These are phyloP conservation scores for Monosporozyma yasuniensis DNA, from an alignment of 805 yeast genomes.

Conservation along the genomic window DNA sequence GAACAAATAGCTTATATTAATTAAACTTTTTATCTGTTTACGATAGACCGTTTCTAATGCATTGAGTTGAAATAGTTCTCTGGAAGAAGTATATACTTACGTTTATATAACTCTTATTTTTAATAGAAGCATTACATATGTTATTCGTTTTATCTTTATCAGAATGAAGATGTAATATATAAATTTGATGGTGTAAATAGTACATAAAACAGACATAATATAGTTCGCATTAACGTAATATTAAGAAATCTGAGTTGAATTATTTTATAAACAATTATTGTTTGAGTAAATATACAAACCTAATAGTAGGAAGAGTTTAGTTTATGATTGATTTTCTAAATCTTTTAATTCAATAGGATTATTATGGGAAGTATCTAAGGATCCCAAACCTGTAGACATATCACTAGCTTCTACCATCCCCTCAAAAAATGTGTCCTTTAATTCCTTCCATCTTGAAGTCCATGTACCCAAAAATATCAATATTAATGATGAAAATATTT, in stretches of 20 bases:
- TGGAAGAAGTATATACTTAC: background rate
- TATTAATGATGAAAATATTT: conserved; percentile 53
- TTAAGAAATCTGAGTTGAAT: no score
- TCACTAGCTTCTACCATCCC: conserved; percentile 49
- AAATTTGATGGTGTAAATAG: background rate
- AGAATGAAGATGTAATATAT: background rate
- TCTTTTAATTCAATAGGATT: conserved; percentile 12
- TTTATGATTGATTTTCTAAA: conserved; percentile 10
- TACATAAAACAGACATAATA: background rate
- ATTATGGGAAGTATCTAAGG: background rate
- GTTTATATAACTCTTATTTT: background rate
- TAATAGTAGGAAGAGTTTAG: background rate
- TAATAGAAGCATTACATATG: background rate
- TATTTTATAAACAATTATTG: no score
- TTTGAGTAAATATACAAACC: background rate
- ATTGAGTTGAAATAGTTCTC: background rate
- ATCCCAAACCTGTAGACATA: background rate
- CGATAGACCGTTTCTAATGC: background rate
- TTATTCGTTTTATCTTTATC: background rate
- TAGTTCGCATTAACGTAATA: no score
- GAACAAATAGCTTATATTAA: no score
- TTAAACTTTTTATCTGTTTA: no score
- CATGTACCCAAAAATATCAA: conserved; percentile 80
- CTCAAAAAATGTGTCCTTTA: conserved; percentile 83
- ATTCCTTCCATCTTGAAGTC: conserved; percentile 85